These are phyloP conservation scores for Flaveria floridana DNA, from an alignment of 140 eudicot species.

Conservation along the genomic window DNA sequence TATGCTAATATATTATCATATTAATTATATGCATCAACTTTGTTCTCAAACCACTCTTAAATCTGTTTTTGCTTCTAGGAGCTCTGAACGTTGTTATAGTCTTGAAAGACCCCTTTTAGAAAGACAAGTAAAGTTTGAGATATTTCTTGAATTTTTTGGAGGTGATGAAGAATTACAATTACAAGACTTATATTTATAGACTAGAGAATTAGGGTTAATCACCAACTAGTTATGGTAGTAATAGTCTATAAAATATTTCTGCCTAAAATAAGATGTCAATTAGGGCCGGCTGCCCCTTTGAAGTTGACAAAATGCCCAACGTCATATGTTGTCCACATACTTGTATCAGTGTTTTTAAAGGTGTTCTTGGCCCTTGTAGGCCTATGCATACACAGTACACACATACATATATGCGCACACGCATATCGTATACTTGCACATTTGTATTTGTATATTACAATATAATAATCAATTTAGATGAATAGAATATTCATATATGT, in stretches of 20 bases:
- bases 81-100: conserved; percentile 8
- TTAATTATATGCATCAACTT: not conserved
- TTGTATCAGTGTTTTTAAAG: not conserved
- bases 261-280: too few relatives aligned
- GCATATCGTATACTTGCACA: not conserved
- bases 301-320: not conserved
- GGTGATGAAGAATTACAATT: not conserved
- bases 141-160: not conserved
- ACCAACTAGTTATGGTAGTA: too few relatives aligned
- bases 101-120: not conserved
- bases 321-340: not conserved
- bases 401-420: not conserved
- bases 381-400: not conserved
- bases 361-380: not conserved
- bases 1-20: conserved; percentile 38
- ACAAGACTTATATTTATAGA: too few relatives aligned
- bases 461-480: too few relatives aligned
- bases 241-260: too few relatives aligned
- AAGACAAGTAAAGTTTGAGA: conserved; percentile 6
- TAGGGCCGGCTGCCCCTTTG: too few relatives aligned
- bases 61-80: conserved; percentile 1
- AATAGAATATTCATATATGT: too few relatives aligned
- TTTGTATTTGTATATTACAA: not conserved
- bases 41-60: conserved; percentile 13
- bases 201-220: too few relatives aligned